Evolutionary conservation across 192 early-diverging fungal genomes (phyloP).

Genomic region (Gigaspora rosea): DNA sequence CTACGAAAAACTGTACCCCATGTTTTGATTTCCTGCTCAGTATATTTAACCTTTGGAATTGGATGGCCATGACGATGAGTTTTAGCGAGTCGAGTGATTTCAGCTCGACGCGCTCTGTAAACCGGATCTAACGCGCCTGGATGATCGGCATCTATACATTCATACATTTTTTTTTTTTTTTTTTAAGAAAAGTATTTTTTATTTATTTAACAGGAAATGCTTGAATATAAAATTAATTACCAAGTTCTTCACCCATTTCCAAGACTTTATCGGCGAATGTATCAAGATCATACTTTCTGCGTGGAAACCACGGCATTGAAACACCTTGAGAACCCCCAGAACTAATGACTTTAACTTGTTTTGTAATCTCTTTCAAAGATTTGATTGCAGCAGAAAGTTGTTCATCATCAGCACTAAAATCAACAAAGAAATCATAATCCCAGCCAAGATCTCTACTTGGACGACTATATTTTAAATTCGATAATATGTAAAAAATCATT

Average conservation of each 20-base stretch:
- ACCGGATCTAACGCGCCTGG: slow-evolving; percentile 86
- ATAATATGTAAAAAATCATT: not conserved
- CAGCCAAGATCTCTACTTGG: slow-evolving; percentile 77
- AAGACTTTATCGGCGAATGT: slow-evolving; percentile 89
- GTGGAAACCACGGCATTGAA: slow-evolving; percentile 88
- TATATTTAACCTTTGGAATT: slow-evolving; percentile 84
- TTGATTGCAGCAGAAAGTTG: slow-evolving; percentile 65
- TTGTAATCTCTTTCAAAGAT: slow-evolving; percentile 64
- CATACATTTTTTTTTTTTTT: not conserved
- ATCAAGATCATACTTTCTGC: slow-evolving; percentile 90
- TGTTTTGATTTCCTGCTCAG: slow-evolving; percentile 73
- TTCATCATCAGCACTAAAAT: slow-evolving; percentile 71
- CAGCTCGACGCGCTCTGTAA: slow-evolving; percentile 81
- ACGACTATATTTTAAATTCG: slow-evolving; percentile 46
- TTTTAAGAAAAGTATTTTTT: not conserved
- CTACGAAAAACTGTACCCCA: slow-evolving; percentile 83
- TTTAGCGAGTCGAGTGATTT: slow-evolving; percentile 85
- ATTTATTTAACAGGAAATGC: not conserved
- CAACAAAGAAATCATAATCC: slow-evolving; percentile 93
- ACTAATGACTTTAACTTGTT: slow-evolving; percentile 69
- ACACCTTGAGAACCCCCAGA: slow-evolving; percentile 42
- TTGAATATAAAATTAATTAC: slow-evolving; percentile 37
- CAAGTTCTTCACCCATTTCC: slow-evolving; percentile 87
- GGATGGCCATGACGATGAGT: slow-evolving; percentile 70
- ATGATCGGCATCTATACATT: slow-evolving; percentile 74